phyloP scores from a whole-genome alignment of 352 stramenopile genomes.

The Phytophthora aleatoria region DNA sequence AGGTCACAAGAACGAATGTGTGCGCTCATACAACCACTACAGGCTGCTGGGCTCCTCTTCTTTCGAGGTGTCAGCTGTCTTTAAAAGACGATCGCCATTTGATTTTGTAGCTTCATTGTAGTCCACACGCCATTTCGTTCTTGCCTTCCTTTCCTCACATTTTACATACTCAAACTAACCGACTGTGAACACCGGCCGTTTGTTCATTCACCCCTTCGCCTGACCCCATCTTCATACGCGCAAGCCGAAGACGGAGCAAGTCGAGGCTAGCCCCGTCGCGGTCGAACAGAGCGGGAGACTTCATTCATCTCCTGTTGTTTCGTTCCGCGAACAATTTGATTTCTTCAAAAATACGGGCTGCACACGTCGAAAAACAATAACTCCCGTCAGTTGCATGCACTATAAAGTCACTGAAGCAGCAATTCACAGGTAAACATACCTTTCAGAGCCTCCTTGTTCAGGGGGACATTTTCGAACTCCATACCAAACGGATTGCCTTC shows the following conservation, averaged over 20 bases:
- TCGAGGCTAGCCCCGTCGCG: slow-evolving; percentile 21
- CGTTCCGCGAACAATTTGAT: slow-evolving; percentile 82
- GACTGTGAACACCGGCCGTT: slow-evolving; percentile 24
- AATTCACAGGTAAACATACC: slow-evolving; percentile 36
- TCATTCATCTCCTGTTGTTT: slow-evolving; percentile 74
- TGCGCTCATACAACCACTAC: slow-evolving; percentile 28
- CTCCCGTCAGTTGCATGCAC: slow-evolving; percentile 7
- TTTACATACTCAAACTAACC: slow-evolving; percentile 45
- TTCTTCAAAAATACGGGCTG: slow-evolving; percentile 88
- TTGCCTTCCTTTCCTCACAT: slow-evolving; percentile 45
- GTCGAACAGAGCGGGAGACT: slow-evolving; percentile 33
- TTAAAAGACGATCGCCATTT: slow-evolving; percentile 30
- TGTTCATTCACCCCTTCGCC: slow-evolving; percentile 21
- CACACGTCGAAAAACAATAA: slow-evolving; percentile 4
- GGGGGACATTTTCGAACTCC: slow-evolving; percentile 88
- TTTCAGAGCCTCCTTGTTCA: slow-evolving; percentile 89
- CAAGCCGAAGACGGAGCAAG: slow-evolving; percentile 15
- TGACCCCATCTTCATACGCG: slow-evolving; percentile 16
- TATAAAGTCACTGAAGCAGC: background rate
- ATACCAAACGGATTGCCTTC: slow-evolving; percentile 85
- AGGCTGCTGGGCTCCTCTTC: slow-evolving; percentile 35
- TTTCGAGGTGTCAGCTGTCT: slow-evolving; percentile 29
- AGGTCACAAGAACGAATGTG: slow-evolving; percentile 25
- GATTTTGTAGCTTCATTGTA: slow-evolving; percentile 47
- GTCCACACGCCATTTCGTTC: slow-evolving; percentile 41